Percentiles rank a stretch among this genome's conserved stretches.
Conservation (phyloP, 2,329 filamentous ascomycete species). For the Akanthomyces uredinophilus region DNA sequence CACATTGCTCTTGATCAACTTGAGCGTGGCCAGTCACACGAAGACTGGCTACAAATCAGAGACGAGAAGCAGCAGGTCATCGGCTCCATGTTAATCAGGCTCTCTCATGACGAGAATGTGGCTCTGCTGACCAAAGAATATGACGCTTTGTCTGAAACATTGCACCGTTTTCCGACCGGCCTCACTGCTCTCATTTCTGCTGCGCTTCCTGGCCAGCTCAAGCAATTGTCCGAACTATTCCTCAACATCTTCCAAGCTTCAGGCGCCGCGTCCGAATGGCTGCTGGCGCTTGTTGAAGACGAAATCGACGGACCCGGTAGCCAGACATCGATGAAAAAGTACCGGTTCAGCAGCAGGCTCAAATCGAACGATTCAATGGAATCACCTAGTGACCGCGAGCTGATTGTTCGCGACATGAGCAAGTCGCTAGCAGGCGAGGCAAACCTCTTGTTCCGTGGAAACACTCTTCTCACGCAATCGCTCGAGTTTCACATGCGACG, state of each 20-base stretch:
- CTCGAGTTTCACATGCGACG: conserved; percentile 95
- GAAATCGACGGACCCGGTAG: conserved; percentile 92
- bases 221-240: conserved; percentile 76
- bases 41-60: conserved; percentile 81
- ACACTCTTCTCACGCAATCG: conserved; percentile 87
- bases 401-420: conserved; percentile 70
- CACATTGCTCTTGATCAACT: conserved; percentile 77
- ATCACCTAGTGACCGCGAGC: conserved; percentile 59
- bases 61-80: conserved; percentile 72
- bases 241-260: conserved; percentile 95
- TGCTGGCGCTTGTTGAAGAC: conserved; percentile 89
- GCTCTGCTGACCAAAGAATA: conserved; percentile 87
- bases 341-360: conserved; percentile 65
- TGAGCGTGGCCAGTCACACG: conserved; percentile 69
- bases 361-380: conserved; percentile 66
- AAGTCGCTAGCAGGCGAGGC: conserved; percentile 80
- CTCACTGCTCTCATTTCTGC: conserved; percentile 81
- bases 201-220: conserved; percentile 70
- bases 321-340: conserved; percentile 68
- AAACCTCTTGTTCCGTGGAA: conserved; percentile 91
- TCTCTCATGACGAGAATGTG: conserved; percentile 82
- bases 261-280: conserved; percentile 77
- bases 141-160: conserved; percentile 69
- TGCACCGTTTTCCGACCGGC: conserved; percentile 79
- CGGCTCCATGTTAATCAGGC: conserved; percentile 78